Evolutionary conservation across 495 filamentous ascomycete species (phyloP).

Genomic region (Aspergillus steynii): DNA sequence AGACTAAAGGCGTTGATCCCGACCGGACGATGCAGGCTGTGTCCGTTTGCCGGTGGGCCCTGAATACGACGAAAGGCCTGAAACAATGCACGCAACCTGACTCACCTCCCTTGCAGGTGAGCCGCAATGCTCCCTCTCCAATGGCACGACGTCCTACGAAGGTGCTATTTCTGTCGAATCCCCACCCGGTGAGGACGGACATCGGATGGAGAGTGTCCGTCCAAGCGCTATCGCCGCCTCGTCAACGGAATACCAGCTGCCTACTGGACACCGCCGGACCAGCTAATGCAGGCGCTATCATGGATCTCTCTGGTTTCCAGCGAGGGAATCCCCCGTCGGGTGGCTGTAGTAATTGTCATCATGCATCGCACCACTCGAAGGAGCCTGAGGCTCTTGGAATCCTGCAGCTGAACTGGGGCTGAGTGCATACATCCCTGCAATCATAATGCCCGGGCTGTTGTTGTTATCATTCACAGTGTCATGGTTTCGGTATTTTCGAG

Average conservation of each 20-base stretch:
- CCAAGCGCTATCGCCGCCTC: not conserved
- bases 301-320: not conserved
- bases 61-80: conserved; percentile 5
- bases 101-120: not conserved
- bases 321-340: not conserved
- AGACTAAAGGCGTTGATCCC: not conserved
- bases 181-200: not conserved
- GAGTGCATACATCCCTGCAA: not conserved
- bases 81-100: conserved; percentile 1
- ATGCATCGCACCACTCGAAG: not conserved
- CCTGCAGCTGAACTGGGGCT: not conserved
- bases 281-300: not conserved
- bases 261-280: not conserved
- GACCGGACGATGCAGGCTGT: not conserved
- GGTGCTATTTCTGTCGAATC: not conserved
- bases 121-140: not conserved
- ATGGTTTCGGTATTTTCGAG: too few relatives aligned
- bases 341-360: not conserved
- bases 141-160: too few relatives aligned
- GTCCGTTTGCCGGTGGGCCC: conserved; percentile 4
- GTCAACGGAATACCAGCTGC: not conserved
- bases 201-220: not conserved
- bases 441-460: not conserved
- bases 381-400: not conserved
- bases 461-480: not conserved